Evolutionary conservation across 371 early-diverging fungal species (phyloP), one percentile per base, ranked within the genome.

Genomic region (Mitosporidium daphniae): DNA sequence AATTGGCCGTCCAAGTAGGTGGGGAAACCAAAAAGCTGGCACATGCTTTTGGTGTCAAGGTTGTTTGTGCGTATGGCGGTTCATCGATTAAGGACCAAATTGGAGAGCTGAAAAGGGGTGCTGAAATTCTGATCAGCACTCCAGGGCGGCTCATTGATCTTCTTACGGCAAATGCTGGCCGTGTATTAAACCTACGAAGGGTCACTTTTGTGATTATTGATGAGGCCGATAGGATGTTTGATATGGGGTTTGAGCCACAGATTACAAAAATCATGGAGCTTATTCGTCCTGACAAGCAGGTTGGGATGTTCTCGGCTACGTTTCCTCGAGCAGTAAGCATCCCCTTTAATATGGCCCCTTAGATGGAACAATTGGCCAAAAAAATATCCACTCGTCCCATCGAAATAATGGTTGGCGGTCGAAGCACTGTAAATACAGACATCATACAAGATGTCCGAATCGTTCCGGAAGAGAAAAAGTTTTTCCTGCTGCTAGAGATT

Each of bases 81-180:
- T 64, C 82, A 0, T 73, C 80, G 4, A 73, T 86, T 32, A 74
- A 78, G 41, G 77, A 78, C 30, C 89, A 98, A 35, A 94, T 89
- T 36, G 74, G 68, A 8, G 91, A 89, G 39, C 42, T 95, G 17
- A 86, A 86, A 44, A 56, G 75, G 28, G 95, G 95, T 1, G 74
- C 77, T 31, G 93, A 98, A 39, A 73, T 98, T 35, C 58, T 95
- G 29, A 77, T 98, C 17, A 80, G 84, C 44, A 95, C 97, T 8
- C 99, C 99, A 8, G 99, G 99, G 2, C 63, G 99, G 32, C 60
- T 98, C 63, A 93, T 98, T 40, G 99, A 98, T 48, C 44, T 98
- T 27, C 52, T 91, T 22, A 68, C 73, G 43, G 80, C 84, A 23
- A 82, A 82, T 44, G 59, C 66, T 14, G 93, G 82, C 23, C 58